phyloP scores from a whole-genome alignment of 768 basidiomycete species.

The Hortiboletus flavorubellus region DNA sequence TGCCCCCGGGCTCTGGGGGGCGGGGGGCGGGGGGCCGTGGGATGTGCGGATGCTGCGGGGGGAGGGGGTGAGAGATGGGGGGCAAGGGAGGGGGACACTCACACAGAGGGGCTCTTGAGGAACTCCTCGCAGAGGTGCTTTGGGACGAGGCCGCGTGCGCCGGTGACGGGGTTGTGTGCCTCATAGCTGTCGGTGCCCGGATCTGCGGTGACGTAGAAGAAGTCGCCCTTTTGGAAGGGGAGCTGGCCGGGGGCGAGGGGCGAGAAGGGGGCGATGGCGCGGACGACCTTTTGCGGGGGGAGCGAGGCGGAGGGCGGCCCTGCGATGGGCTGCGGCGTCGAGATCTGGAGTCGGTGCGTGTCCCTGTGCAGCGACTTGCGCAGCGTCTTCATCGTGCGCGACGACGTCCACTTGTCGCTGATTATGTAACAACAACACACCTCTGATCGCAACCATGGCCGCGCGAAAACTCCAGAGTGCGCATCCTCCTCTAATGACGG shows the following conservation, averaged over 20 bases:
- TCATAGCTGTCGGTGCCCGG: slow-evolving; percentile 68
- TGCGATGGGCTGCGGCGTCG: slow-evolving; percentile 64
- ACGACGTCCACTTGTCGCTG: not conserved
- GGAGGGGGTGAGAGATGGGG: not conserved
- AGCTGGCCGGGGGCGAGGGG: slow-evolving; percentile 79
- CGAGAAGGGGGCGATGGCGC: slow-evolving; percentile 65
- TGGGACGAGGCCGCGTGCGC: slow-evolving; percentile 89
- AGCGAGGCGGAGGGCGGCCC: slow-evolving; percentile 59
- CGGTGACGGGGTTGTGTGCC: slow-evolving; percentile 90
- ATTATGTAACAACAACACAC: slow-evolving; percentile 24
- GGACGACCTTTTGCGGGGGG: slow-evolving; percentile 94
- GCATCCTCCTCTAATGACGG: not conserved
- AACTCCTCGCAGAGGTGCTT: slow-evolving; percentile 89
- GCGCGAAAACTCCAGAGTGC: slow-evolving; percentile 87
- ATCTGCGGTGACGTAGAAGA: slow-evolving; percentile 93
- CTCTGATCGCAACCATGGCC: slow-evolving; percentile 56
- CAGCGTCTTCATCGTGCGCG: slow-evolving; percentile 67
- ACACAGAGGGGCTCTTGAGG: slow-evolving; percentile 61
- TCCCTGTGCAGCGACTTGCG: slow-evolving; percentile 77
- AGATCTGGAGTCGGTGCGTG: slow-evolving; percentile 57
- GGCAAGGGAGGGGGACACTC: not conserved
- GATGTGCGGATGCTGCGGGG: too few species aligned
- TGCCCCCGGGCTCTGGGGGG: too few species aligned
- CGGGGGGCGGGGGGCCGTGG: too few species aligned
- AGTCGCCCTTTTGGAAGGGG: slow-evolving; percentile 90